Evolutionary conservation across 805 yeast genomes (phyloP).

Genomic region (Myxozyma melibiosi): DNA sequence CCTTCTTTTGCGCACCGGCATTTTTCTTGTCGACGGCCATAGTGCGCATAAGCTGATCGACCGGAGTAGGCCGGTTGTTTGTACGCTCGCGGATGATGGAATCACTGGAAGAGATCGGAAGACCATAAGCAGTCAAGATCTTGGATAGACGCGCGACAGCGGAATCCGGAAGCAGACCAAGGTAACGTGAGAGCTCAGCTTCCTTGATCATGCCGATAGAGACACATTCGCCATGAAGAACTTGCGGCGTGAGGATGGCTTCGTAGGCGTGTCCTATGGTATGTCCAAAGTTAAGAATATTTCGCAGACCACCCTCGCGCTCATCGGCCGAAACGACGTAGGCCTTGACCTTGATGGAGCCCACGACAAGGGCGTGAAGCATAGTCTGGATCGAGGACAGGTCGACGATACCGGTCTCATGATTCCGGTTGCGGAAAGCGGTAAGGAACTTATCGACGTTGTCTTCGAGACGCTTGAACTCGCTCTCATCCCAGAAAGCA

Average conservation of each 20-base stretch:
- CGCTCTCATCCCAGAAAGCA: slow-evolving; percentile 92
- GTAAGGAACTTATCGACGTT: slow-evolving; percentile 70
- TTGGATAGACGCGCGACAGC: slow-evolving; percentile 89
- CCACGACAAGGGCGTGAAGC: slow-evolving; percentile 74
- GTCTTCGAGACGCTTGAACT: slow-evolving; percentile 80
- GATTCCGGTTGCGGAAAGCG: slow-evolving; percentile 57
- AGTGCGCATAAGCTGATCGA: slow-evolving; percentile 70
- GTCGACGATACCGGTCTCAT: slow-evolving; percentile 54
- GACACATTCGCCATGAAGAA: slow-evolving; percentile 98
- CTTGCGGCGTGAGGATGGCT: slow-evolving; percentile 95
- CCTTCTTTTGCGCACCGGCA: slow-evolving; percentile 87
- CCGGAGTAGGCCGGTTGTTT: slow-evolving; percentile 69
- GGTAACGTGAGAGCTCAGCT: slow-evolving; percentile 91
- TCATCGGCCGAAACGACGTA: slow-evolving; percentile 92
- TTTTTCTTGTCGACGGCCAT: slow-evolving; percentile 98
- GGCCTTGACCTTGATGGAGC: slow-evolving; percentile 88
- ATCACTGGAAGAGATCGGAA: slow-evolving; percentile 80
- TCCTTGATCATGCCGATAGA: slow-evolving; percentile 93
- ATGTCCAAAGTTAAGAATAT: slow-evolving; percentile 92
- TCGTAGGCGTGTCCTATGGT: slow-evolving; percentile 98
- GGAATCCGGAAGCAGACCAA: slow-evolving; percentile 85
- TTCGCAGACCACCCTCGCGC: slow-evolving; percentile 91
- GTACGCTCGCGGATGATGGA: slow-evolving; percentile 70
- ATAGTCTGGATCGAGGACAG: slow-evolving; percentile 71
- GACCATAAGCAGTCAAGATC: slow-evolving; percentile 79